These are phyloP conservation scores for Quercus glauca DNA, from an alignment of 306 rosid genomes.

Conservation along the genomic window DNA sequence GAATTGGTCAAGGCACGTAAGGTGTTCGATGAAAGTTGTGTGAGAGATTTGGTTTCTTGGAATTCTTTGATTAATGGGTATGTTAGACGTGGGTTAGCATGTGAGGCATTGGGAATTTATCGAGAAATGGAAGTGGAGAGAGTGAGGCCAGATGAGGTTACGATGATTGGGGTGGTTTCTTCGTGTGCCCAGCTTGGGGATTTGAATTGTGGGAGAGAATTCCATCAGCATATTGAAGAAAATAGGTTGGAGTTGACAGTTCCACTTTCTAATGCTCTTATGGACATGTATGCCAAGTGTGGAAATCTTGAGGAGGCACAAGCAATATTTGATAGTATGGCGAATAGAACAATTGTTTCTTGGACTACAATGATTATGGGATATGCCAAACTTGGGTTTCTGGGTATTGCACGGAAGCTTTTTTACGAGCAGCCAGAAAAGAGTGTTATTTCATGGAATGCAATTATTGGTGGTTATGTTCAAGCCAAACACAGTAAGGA, in stretches of 20 bases:
- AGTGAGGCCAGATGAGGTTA: constrained; percentile 69
- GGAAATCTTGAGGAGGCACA: constrained; percentile 51
- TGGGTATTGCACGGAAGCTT: constrained; percentile 51
- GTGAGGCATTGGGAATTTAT: constrained; percentile 50
- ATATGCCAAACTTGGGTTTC: constrained; percentile 63
- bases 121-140: constrained; percentile 49
- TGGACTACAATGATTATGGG: constrained; percentile 82
- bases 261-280: constrained; percentile 64
- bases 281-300: constrained; percentile 82
- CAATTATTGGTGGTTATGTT: constrained; percentile 72
- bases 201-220: constrained; percentile 49
- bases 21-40: constrained; percentile 53
- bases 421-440: constrained; percentile 66
- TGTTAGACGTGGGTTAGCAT: constrained; percentile 56
- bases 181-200: constrained; percentile 71
- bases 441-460: constrained; percentile 79
- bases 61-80: constrained; percentile 80
- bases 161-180: constrained; percentile 75
- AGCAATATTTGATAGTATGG: constrained; percentile 48
- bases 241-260: constrained; percentile 49
- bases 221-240: constrained; percentile 44
- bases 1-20: constrained; percentile 45
- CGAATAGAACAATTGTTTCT: constrained; percentile 58
- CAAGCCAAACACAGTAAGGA: constrained; percentile 70
- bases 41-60: constrained; percentile 84